Conservation (phyloP, 495 filamentous ascomycete species). For the Parathielavia appendiculata region DNA sequence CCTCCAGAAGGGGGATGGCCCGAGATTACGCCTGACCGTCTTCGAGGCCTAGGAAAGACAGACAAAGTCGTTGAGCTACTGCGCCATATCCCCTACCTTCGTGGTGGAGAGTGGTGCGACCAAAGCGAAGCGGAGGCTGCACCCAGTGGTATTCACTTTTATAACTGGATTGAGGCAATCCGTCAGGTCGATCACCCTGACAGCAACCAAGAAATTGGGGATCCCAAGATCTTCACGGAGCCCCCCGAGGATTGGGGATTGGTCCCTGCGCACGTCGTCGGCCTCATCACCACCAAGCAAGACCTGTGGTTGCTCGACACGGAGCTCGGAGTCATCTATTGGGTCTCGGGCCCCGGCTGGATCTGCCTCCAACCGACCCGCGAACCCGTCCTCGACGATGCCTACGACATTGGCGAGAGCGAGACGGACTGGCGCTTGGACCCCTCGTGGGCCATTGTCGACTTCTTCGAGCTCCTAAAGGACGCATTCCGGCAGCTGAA, state of each 20-base stretch:
- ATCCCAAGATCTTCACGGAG: not conserved
- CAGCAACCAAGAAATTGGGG: not conserved
- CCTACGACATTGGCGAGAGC: conserved; percentile 15
- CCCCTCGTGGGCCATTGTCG: conserved; percentile 17
- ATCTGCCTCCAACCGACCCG: not conserved
- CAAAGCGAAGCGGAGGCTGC: not conserved
- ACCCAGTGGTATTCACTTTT: not conserved
- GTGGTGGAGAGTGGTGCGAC: not conserved
- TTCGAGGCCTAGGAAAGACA: conserved; percentile 19
- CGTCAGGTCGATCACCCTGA: not conserved
- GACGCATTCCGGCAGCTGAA: conserved; percentile 16
- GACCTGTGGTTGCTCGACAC: conserved; percentile 19
- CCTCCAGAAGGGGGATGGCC: conserved; percentile 29
- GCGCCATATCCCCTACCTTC: conserved; percentile 23
- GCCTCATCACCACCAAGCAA: conserved; percentile 10
- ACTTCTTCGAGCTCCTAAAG: conserved; percentile 25
- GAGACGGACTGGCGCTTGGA: conserved; percentile 18
- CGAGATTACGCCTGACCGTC: conserved; percentile 16
- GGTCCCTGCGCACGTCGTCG: conserved; percentile 12
- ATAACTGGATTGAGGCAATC: not conserved
- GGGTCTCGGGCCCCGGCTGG: not conserved
- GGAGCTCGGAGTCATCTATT: conserved; percentile 18
- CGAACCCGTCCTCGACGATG: conserved; percentile 15
- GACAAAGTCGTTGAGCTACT: conserved; percentile 22
- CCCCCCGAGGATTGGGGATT: too few species aligned